Conservation (phyloP, 1,284 basidiomycete species). For the Microbotryum lychnidis-dioicae region DNA sequence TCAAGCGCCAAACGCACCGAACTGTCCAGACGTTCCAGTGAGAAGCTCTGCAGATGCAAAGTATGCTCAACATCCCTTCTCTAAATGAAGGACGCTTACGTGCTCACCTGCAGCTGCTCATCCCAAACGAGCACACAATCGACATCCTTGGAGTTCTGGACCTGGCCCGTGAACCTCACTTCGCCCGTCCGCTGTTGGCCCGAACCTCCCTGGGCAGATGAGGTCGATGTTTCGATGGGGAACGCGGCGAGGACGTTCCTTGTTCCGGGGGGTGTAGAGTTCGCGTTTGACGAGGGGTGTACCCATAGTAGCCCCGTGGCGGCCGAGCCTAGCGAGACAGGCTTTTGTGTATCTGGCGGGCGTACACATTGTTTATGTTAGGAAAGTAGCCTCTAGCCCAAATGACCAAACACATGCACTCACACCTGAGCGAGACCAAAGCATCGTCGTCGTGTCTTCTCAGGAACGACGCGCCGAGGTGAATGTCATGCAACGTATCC, state of each 20-base stretch:
- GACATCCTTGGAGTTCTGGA: background rate
- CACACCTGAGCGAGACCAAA: background rate
- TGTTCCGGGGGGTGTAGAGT: background rate
- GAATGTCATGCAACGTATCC: slow-evolving; percentile 2
- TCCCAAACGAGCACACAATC: slow-evolving; percentile 15
- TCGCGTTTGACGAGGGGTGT: background rate
- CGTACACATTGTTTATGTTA: too few species aligned
- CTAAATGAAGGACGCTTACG: too few species aligned
- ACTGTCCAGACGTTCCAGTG: slow-evolving; percentile 3
- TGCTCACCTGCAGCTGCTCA: slow-evolving; percentile 5
- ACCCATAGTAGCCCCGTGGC: background rate
- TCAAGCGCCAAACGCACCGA: slow-evolving; percentile 3
- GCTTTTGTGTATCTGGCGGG: background rate
- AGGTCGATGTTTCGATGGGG: background rate
- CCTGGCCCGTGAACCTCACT: slow-evolving; percentile 5
- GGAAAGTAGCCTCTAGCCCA: background rate
- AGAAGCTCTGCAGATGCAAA: slow-evolving; percentile 1
- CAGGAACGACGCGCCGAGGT: background rate
- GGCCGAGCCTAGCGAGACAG: background rate
- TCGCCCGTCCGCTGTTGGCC: background rate
- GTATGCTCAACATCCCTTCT: background rate
- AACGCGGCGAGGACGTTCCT: background rate
- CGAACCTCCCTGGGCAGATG: background rate
- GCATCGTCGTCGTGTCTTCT: background rate
- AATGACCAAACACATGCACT: background rate